Conservation (phyloP, 2,329 filamentous ascomycete genomes). For the Aureobasidium vineae region DNA sequence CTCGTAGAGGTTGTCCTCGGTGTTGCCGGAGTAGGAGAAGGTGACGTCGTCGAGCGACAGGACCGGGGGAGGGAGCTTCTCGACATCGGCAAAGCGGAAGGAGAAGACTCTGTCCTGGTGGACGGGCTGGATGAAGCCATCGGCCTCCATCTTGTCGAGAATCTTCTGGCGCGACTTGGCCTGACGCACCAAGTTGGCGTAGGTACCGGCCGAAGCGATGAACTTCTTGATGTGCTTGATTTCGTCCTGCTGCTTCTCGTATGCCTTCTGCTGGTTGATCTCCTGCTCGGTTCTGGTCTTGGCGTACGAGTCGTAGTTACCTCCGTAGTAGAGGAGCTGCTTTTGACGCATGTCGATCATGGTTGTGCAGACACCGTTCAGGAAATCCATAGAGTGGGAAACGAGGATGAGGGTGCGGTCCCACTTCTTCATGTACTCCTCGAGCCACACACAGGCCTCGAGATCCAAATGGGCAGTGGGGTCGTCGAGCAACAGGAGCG, state of each 20-base stretch:
- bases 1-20: slow-evolving; percentile 90
- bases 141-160: slow-evolving; percentile 99
- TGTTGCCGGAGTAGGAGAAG: slow-evolving; percentile 92
- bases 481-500: slow-evolving; percentile 92
- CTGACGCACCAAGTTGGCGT: slow-evolving; percentile 97
- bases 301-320: slow-evolving; percentile 96
- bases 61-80: slow-evolving; percentile 98
- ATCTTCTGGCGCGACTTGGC: slow-evolving; percentile 99
- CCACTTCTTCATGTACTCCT: slow-evolving; percentile 99
- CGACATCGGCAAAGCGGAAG: slow-evolving; percentile 97
- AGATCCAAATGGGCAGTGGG: slow-evolving; percentile 99
- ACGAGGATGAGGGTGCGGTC: slow-evolving; percentile 94
- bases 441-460: slow-evolving; percentile 98
- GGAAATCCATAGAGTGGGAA: slow-evolving; percentile 97
- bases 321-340: slow-evolving; percentile 94
- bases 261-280: slow-evolving; percentile 98
- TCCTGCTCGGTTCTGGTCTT: slow-evolving; percentile 96
- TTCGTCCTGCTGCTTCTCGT: slow-evolving; percentile 98
- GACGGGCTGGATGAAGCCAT: slow-evolving; percentile 95
- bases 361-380: slow-evolving; percentile 96
- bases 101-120: slow-evolving; percentile 83
- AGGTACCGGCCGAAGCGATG: slow-evolving; percentile 98
- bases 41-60: slow-evolving; percentile 96
- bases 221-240: slow-evolving; percentile 99
- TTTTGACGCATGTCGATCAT: slow-evolving; percentile 98